These are phyloP conservation scores for Parascedosporium putredinis DNA, from an alignment of 2,329 filamentous ascomycete species.

Conservation along the genomic window DNA sequence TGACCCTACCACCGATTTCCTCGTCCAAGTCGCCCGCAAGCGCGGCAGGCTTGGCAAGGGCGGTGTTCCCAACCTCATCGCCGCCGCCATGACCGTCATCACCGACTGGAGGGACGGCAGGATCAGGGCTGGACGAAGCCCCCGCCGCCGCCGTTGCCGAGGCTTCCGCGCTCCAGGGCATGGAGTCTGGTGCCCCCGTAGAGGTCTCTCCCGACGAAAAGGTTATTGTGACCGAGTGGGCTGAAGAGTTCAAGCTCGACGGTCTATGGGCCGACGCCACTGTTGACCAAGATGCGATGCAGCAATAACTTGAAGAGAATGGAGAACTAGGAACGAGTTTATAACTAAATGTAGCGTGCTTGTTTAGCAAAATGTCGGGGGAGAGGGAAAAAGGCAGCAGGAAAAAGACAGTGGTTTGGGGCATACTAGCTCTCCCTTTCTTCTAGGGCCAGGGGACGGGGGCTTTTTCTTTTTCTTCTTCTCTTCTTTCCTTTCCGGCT, in stretches of 20 bases:
- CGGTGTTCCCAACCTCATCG: conserved; percentile 77
- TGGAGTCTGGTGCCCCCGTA: conserved; percentile 31
- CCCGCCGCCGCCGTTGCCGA: conserved; percentile 53
- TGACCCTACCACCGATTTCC: conserved; percentile 78
- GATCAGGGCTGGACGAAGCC: conserved; percentile 87
- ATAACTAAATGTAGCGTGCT: no score
- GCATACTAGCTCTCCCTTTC: no score
- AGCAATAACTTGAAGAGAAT: conserved; percentile 26
- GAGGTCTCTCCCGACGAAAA: conserved; percentile 54
- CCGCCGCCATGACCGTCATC: conserved; percentile 84
- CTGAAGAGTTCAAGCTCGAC: conserved; percentile 89
- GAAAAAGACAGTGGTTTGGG: neutral
- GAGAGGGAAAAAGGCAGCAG: neutral
- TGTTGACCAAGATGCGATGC: conserved; percentile 36
- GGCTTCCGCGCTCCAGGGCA: conserved; percentile 23
- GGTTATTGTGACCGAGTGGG: conserved; percentile 85
- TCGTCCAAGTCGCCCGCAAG: conserved; percentile 91
- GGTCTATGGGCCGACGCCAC: conserved; percentile 70
- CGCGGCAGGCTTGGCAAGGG: conserved; percentile 79
- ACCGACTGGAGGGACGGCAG: conserved; percentile 95
- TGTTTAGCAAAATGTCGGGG: neutral
- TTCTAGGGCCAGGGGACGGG: no score
- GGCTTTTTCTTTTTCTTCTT: no score
- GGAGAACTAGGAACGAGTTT: no score
- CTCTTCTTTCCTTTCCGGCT: no score